These are phyloP conservation scores for Acrocalymma vagum DNA, from an alignment of 2,329 filamentous ascomycete species.

Conservation along the genomic window DNA sequence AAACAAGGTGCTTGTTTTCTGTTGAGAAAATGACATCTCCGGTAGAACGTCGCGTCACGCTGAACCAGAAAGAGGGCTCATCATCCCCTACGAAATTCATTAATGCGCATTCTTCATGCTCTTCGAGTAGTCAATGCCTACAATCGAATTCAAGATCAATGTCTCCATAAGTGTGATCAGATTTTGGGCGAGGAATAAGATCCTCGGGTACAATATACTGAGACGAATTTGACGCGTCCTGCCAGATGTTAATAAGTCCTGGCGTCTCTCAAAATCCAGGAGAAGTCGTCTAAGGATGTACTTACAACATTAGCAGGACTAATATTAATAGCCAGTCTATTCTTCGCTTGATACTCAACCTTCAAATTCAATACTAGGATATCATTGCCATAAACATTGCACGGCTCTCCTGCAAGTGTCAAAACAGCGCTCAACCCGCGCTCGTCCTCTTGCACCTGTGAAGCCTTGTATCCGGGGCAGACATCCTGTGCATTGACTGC, in stretches of 20 bases:
- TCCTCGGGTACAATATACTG: constrained; percentile 73
- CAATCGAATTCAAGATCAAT: constrained; percentile 59
- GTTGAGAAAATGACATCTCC: constrained; percentile 76
- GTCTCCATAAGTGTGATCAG: constrained; percentile 49
- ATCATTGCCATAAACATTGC: constrained; percentile 82
- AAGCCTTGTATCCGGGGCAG: constrained; percentile 69
- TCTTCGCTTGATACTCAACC: constrained; percentile 71
- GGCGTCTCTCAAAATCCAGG: too few species aligned
- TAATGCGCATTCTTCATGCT: constrained; percentile 1
- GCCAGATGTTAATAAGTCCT: neutral
- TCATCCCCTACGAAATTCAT: constrained; percentile 57
- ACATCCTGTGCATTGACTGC: constrained; percentile 69
- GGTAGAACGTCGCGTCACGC: constrained; percentile 64
- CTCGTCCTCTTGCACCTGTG: constrained; percentile 54
- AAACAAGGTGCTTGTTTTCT: constrained; percentile 70
- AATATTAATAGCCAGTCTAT: constrained; percentile 76
- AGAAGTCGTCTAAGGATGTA: constrained; percentile 2
- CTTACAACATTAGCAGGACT: constrained; percentile 67
- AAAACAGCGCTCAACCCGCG: constrained; percentile 62
- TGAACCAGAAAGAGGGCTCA: constrained; percentile 65
- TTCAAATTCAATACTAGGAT: constrained; percentile 71
- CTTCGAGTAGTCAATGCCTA: constrained; percentile 9
- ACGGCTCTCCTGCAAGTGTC: constrained; percentile 61
- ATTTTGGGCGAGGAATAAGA: constrained; percentile 65
- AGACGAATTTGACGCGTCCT: constrained; percentile 66